Conservation (phyloP, 2,329 filamentous ascomycete species). For the Curvularia lunata region DNA sequence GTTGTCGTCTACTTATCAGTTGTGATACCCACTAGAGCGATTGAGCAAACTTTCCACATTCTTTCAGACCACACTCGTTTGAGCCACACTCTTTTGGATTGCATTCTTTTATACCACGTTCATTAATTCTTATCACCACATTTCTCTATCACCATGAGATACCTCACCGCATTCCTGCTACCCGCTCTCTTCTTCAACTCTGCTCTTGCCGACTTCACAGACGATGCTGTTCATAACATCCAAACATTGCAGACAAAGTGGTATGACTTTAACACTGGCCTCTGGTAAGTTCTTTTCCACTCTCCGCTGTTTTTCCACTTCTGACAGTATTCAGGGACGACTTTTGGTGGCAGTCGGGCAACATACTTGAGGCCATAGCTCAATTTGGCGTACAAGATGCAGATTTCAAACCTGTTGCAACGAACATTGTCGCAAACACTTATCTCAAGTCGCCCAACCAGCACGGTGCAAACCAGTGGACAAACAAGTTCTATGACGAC, state of each 20-base stretch:
- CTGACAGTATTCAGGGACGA: conserved; percentile 22
- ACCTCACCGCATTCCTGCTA: conserved; percentile 18
- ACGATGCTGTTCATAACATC: conserved; percentile 37
- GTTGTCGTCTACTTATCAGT: conserved; percentile 9
- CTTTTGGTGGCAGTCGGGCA: conserved; percentile 50
- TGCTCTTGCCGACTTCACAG: conserved; percentile 32
- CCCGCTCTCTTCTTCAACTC: conserved; percentile 21
- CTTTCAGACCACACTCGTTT: not conserved
- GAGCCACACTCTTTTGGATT: not conserved
- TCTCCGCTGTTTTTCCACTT: not conserved
- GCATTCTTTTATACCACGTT: not conserved
- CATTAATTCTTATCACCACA: not conserved
- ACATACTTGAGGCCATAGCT: conserved; percentile 45
- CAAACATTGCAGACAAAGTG: conserved; percentile 41
- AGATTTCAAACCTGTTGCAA: conserved; percentile 37
- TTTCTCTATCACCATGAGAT: conserved; percentile 30
- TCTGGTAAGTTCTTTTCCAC: conserved; percentile 35
- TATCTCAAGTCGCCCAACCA: conserved; percentile 41
- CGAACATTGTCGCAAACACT: conserved; percentile 43
- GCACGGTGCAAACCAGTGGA: conserved; percentile 46
- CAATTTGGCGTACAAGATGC: conserved; percentile 39
- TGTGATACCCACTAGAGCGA: not conserved
- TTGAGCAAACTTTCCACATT: not conserved
- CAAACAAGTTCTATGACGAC: conserved; percentile 65
- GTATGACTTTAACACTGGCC: conserved; percentile 42